These are phyloP conservation scores for Ammopiptanthus mongolicus DNA, from an alignment of 306 rosid species.

Conservation along the genomic window DNA sequence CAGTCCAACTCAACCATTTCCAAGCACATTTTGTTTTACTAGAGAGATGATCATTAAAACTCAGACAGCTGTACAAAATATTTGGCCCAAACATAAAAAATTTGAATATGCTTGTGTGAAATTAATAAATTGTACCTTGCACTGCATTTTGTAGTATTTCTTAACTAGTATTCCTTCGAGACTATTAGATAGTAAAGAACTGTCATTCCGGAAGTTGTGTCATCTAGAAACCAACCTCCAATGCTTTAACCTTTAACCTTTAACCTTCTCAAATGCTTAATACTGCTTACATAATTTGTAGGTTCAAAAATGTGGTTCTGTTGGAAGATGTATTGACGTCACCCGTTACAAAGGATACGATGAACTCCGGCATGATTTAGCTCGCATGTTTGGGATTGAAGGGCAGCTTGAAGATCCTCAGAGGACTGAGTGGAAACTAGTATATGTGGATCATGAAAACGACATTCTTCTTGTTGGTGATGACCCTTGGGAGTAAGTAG, in stretches of 20 bases:
- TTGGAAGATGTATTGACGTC: constrained; percentile 95
- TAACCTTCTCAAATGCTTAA: not conserved
- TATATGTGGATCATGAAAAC: constrained; percentile 90
- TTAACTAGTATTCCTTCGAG: not conserved
- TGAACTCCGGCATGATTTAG: constrained; percentile 81
- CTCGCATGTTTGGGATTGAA: constrained; percentile 98
- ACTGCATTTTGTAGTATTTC: not conserved
- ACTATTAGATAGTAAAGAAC: not conserved
- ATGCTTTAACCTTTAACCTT: not conserved
- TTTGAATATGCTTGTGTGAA: not conserved
- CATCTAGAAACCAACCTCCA: not conserved
- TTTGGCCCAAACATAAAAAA: not conserved
- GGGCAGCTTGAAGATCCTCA: constrained; percentile 94
- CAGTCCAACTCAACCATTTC: not conserved
- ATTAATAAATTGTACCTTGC: not conserved
- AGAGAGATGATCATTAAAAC: not conserved
- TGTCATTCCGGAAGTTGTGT: not conserved
- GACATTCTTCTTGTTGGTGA: constrained; percentile 97
- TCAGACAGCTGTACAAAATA: not conserved
- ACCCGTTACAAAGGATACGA: constrained; percentile 83
- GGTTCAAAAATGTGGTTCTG: constrained; percentile 99
- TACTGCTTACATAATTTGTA: constrained; percentile 23
- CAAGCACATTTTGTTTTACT: not conserved
- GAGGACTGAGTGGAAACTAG: constrained; percentile 94
- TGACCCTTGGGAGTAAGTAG: constrained; percentile 98